phyloP scores from a whole-genome alignment of 768 basidiomycete species.

The Lyophyllum semitale region DNA sequence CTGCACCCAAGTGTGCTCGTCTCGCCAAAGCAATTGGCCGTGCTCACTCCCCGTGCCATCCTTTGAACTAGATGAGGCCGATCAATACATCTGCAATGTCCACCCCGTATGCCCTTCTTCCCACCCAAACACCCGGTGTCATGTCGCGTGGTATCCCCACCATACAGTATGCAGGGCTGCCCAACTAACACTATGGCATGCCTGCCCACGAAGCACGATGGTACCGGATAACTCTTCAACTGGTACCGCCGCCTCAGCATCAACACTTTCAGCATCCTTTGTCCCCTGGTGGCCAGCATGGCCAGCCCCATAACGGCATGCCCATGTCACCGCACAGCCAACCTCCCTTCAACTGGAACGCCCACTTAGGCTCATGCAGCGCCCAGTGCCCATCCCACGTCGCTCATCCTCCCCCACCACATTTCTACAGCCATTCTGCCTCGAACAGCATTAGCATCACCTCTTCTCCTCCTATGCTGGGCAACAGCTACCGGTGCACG shows the following conservation, averaged over 20 bases:
- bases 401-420: slow-evolving; percentile 50
- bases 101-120: too few relatives aligned
- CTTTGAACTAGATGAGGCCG: too few relatives aligned
- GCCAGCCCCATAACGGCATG: slow-evolving; percentile 49
- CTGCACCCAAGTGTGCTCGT: too few relatives aligned
- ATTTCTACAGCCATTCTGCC: slow-evolving; percentile 42
- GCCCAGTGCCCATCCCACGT: slow-evolving; percentile 44
- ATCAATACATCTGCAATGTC: too few relatives aligned
- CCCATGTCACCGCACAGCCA: slow-evolving; percentile 73
- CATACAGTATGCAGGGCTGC: slow-evolving; percentile 37
- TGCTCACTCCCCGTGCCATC: too few relatives aligned
- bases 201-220: slow-evolving; percentile 37
- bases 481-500: slow-evolving; percentile 48
- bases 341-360: slow-evolving; percentile 61
- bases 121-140: too few relatives aligned
- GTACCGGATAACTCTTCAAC: slow-evolving; percentile 42
- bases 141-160: too few relatives aligned
- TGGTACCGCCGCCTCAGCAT: slow-evolving; percentile 36
- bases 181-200: slow-evolving; percentile 44
- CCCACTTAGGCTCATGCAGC: slow-evolving; percentile 67
- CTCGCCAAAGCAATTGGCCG: too few relatives aligned
- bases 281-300: slow-evolving; percentile 47
- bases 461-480: slow-evolving; percentile 71
- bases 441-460: slow-evolving; percentile 53
- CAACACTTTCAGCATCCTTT: slow-evolving; percentile 55